These are phyloP conservation scores for Dendrocalamus sinicus DNA, from an alignment of 176 grass and related monocot species.

Conservation along the genomic window DNA sequence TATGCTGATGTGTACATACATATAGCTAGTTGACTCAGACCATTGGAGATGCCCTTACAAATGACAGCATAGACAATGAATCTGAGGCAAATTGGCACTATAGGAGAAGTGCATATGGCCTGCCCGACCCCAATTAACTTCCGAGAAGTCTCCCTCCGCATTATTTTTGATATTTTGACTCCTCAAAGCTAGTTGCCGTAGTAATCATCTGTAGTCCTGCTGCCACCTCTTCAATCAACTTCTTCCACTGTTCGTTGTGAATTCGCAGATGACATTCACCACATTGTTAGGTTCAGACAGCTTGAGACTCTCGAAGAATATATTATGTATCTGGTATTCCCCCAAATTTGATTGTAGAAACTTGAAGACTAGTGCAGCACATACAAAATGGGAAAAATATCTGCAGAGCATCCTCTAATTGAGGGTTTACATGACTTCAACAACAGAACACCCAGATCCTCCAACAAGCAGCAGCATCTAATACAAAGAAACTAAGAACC, in stretches of 20 bases:
- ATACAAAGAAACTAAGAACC: background rate
- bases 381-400: background rate
- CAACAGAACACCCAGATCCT: background rate
- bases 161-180: background rate
- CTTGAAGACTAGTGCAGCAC: background rate
- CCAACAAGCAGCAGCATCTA: background rate
- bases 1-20: too few species aligned
- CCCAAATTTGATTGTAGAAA: background rate
- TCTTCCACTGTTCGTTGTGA: conserved; percentile 3
- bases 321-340: background rate
- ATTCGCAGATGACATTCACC: background rate
- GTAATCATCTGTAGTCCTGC: background rate
- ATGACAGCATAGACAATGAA: conserved; percentile 18
- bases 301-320: background rate
- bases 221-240: background rate
- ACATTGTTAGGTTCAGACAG: background rate
- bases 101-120: conserved; percentile 6
- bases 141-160: background rate
- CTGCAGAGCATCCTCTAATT: background rate
- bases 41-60: too few species aligned
- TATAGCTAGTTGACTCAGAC: too few species aligned
- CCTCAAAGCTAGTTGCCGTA: background rate
- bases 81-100: conserved; percentile 8
- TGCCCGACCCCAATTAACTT: conserved; percentile 24
- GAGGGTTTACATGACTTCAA: background rate